phyloP scores from a whole-genome alignment of 2,329 filamentous ascomycete species.

The Eutypella sp. region DNA sequence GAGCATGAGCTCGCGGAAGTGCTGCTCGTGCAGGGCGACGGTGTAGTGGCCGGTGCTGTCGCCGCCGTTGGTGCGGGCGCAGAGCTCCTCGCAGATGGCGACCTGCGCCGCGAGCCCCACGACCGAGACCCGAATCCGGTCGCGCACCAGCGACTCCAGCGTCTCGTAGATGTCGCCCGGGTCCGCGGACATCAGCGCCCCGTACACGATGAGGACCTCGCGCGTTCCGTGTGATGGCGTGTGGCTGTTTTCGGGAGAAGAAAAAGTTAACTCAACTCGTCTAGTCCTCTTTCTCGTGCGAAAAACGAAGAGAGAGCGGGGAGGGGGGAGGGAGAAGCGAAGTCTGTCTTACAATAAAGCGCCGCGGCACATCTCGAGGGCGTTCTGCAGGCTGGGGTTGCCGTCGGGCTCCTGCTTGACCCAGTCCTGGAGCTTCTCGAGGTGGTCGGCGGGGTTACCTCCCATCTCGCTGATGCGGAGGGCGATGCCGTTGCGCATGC shows the following conservation, averaged over 20 bases:
- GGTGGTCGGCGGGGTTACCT: conserved; percentile 85
- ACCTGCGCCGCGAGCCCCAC: conserved; percentile 90
- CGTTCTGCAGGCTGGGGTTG: conserved; percentile 83
- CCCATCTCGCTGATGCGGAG: conserved; percentile 82
- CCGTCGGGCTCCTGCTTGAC: conserved; percentile 65
- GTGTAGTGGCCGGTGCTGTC: conserved; percentile 66
- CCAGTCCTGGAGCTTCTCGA: conserved; percentile 67
- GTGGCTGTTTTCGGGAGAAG: too few species aligned
- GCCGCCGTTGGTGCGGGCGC: conserved; percentile 78
- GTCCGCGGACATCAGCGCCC: conserved; percentile 83
- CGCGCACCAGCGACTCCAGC: conserved; percentile 69
- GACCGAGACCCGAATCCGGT: conserved; percentile 82
- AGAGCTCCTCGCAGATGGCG: conserved; percentile 86
- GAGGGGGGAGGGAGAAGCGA: neutral
- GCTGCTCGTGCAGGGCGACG: conserved; percentile 79
- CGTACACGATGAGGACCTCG: conserved; percentile 88
- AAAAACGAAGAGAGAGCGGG: neutral
- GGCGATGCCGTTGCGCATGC: conserved; percentile 88
- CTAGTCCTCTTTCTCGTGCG: too few species aligned
- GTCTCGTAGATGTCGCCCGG: conserved; percentile 95
- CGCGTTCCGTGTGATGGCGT: conserved; percentile 89
- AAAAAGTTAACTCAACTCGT: conserved; percentile 6
- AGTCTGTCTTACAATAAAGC: conserved; percentile 67
- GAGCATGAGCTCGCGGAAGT: conserved; percentile 86
- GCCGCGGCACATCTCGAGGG: conserved; percentile 89